A percentile compares a stretch with the other conserved stretches of the same genome.
Evolutionary conservation across 768 basidiomycete genomes (phyloP).

Genomic region (Hysterangium stoloniferum): DNA sequence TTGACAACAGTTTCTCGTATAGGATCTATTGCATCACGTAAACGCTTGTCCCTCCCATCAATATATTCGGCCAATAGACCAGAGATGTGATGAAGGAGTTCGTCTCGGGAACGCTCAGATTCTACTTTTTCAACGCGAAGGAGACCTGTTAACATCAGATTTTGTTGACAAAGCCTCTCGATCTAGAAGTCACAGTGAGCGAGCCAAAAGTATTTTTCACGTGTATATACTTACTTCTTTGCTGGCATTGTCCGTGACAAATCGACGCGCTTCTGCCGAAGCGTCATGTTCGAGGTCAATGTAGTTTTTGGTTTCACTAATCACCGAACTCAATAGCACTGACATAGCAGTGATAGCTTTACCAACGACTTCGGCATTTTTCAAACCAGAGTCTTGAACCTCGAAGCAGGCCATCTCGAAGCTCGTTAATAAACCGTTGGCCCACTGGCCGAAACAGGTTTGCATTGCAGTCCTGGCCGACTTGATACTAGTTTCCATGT

Average conservation of each 20-base stretch:
- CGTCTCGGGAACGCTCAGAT: conserved; percentile 60
- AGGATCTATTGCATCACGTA: conserved; percentile 48
- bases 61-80: conserved; percentile 65
- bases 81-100: conserved; percentile 69
- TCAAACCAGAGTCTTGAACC: conserved; percentile 35
- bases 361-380: conserved; percentile 45
- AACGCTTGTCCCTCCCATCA: conserved; percentile 54
- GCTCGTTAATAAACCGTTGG: conserved; percentile 39
- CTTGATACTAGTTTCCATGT: conserved; percentile 41
- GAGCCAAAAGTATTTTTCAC: neutral
- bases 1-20: conserved; percentile 50
- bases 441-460: conserved; percentile 47
- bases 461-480: conserved; percentile 48
- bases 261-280: conserved; percentile 39
- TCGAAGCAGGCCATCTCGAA: conserved; percentile 42
- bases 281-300: conserved; percentile 47
- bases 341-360: conserved; percentile 51
- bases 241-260: conserved; percentile 39
- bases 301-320: conserved; percentile 50
- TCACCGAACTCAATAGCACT: conserved; percentile 50
- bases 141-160: conserved; percentile 50
- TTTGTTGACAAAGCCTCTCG: conserved; percentile 59
- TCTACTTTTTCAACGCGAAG: conserved; percentile 60
- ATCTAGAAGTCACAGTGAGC: conserved; percentile 29
- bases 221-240: conserved; percentile 29